A percentile compares a stretch with the other conserved stretches of the same genome.
phyloP scores from a whole-genome alignment of 1,284 basidiomycete genomes.

The Calocybe gambosa region DNA sequence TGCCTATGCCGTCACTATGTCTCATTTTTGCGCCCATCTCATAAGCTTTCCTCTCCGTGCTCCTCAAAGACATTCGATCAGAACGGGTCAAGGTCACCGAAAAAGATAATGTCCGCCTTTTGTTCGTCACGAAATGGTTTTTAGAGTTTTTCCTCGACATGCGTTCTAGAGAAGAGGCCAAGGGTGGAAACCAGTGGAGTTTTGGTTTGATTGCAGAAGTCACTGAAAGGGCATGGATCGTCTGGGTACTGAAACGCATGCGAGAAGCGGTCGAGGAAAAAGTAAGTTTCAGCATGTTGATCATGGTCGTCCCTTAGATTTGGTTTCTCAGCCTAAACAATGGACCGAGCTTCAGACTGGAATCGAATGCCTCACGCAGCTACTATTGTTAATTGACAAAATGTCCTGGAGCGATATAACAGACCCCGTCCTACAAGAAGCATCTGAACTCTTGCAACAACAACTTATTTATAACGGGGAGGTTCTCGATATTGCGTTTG shows the following conservation, averaged over 20 bases:
- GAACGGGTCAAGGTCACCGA: slow-evolving; percentile 87
- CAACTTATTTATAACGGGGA: slow-evolving; percentile 93
- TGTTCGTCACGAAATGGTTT: slow-evolving; percentile 84
- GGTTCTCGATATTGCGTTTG: slow-evolving; percentile 80
- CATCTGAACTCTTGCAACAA: slow-evolving; percentile 75
- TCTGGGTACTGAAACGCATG: slow-evolving; percentile 88
- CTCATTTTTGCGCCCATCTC: slow-evolving; percentile 1
- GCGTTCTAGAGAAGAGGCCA: slow-evolving; percentile 37
- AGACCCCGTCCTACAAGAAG: slow-evolving; percentile 63
- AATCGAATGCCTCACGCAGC: slow-evolving; percentile 86
- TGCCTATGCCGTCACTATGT: slow-evolving; percentile 6
- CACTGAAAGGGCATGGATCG: slow-evolving; percentile 78
- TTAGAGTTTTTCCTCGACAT: slow-evolving; percentile 79
- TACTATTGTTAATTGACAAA: slow-evolving; percentile 76
- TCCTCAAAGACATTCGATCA: slow-evolving; percentile 90
- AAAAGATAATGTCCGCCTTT: slow-evolving; percentile 81
- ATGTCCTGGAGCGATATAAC: slow-evolving; percentile 42
- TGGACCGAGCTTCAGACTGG: slow-evolving; percentile 96
- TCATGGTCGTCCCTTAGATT: background rate
- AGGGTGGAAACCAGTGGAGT: slow-evolving; percentile 40
- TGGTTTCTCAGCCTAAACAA: slow-evolving; percentile 64
- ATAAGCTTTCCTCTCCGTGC: slow-evolving; percentile 72
- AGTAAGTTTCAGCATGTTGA: slow-evolving; percentile 35
- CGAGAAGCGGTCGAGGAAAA: slow-evolving; percentile 83
- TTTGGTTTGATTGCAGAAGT: slow-evolving; percentile 81